Percentiles rank a stretch among this genome's conserved stretches.
Evolutionary conservation across 108 stramenopile species (phyloP).

Genomic region (Cyclotella choctawhatcheeana): DNA sequence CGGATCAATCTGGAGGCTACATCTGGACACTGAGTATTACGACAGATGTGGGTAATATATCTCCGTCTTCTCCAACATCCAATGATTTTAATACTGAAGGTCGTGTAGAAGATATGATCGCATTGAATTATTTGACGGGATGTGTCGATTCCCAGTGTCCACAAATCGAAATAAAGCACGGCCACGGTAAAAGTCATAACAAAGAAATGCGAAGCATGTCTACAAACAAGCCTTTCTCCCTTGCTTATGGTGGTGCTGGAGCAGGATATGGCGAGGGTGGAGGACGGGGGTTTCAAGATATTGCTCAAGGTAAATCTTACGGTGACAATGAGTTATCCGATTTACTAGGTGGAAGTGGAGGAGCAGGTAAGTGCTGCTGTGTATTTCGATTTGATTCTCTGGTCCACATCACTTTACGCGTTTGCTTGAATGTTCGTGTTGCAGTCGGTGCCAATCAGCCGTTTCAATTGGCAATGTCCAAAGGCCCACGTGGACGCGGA

Average conservation of each 20-base stretch:
- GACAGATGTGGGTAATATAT: constrained; percentile 56
- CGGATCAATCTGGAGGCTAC: constrained; percentile 52
- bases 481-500: constrained; percentile 55
- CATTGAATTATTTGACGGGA: constrained; percentile 51
- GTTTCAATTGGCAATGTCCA: constrained; percentile 49
- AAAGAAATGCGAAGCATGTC: constrained; percentile 36
- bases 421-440: too few species aligned
- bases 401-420: too few species aligned
- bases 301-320: constrained; percentile 33
- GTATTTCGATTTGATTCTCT: neutral
- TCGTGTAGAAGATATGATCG: constrained; percentile 24
- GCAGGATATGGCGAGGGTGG: constrained; percentile 62
- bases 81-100: constrained; percentile 44
- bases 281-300: constrained; percentile 55
- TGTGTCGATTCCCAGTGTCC: constrained; percentile 54
- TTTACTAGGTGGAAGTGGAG: constrained; percentile 61
- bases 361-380: too few species aligned
- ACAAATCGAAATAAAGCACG: constrained; percentile 25
- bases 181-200: constrained; percentile 43
- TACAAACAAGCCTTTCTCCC: constrained; percentile 55
- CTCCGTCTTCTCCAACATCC: constrained; percentile 62
- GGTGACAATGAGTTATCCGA: constrained; percentile 43
- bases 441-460: constrained; percentile 54
- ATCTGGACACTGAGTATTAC: constrained; percentile 58
- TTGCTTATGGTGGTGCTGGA: constrained; percentile 69